A percentile compares a stretch with the other conserved stretches of the same genome.
These are phyloP conservation scores for Aspergillus spinulosporus DNA, from an alignment of 2,329 filamentous ascomycete genomes.

Conservation along the genomic window DNA sequence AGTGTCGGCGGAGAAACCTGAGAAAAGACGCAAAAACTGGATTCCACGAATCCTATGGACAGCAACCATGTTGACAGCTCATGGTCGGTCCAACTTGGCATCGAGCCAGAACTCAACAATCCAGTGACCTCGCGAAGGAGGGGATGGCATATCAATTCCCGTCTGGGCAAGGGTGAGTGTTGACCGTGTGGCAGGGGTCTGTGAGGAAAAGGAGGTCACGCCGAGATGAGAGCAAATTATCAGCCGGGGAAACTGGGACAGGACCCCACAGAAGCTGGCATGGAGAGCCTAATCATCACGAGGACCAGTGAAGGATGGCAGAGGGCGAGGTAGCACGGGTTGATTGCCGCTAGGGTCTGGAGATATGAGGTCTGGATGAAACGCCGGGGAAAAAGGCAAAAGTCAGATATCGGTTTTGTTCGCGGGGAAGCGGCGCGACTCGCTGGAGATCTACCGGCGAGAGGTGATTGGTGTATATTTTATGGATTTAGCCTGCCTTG, in stretches of 20 bases:
- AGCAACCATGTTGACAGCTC: background rate
- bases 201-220: constrained; percentile 7
- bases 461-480: constrained; percentile 53
- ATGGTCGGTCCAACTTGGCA: constrained; percentile 9
- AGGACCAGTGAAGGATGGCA: background rate
- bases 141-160: constrained; percentile 14
- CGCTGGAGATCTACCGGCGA: constrained; percentile 64
- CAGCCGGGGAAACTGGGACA: constrained; percentile 2
- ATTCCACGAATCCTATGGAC: constrained; percentile 27
- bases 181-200: constrained; percentile 1
- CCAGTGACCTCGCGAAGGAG: constrained; percentile 7
- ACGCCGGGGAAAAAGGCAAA: background rate
- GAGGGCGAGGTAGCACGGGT: constrained; percentile 5
- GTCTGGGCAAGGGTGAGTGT: constrained; percentile 11
- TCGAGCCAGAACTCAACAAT: constrained; percentile 3
- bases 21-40: constrained; percentile 16
- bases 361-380: constrained; percentile 4
- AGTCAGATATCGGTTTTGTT: background rate
- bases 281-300: background rate
- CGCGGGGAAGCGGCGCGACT: constrained; percentile 40
- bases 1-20: constrained; percentile 15
- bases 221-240: constrained; percentile 4
- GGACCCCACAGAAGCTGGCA: constrained; percentile 6
- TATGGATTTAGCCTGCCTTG: constrained; percentile 10
- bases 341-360: background rate